Evolutionary conservation across 257 asterid genomes (phyloP).

Genomic region (Rubia yunnanensis): DNA sequence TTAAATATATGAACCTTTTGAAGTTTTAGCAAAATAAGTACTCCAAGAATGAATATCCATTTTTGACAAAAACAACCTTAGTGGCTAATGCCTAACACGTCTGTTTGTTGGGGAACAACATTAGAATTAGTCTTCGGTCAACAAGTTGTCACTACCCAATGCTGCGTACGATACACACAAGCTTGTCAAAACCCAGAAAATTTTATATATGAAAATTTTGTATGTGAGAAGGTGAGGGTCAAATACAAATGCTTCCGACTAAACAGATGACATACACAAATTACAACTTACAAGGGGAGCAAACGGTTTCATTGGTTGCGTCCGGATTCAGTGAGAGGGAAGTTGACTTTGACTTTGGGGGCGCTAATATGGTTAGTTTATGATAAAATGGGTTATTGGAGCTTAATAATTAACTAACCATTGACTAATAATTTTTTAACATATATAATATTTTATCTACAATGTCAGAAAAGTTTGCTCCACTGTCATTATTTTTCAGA

Average conservation of each 20-base stretch:
- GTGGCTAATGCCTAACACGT: background rate
- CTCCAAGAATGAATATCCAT: too few species aligned
- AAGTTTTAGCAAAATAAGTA: too few species aligned
- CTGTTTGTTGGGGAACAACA: background rate
- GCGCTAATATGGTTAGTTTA: background rate
- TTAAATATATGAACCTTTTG: too few species aligned
- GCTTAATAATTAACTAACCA: background rate
- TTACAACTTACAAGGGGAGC: background rate
- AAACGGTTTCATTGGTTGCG: background rate
- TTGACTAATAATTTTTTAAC: background rate
- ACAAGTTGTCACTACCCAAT: too few species aligned
- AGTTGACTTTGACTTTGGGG: background rate
- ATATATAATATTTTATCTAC: too few species aligned
- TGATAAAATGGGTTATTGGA: background rate
- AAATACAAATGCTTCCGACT: background rate
- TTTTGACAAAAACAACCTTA: background rate
- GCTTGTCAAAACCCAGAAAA: background rate
- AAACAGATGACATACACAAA: background rate
- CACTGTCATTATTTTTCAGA: too few species aligned
- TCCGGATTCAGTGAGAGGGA: background rate
- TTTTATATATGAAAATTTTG: too few species aligned
- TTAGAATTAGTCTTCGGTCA: background rate
- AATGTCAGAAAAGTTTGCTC: too few species aligned
- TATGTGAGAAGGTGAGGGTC: too few species aligned
- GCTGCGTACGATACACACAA: background rate